A percentile compares a stretch with the other conserved stretches of the same genome.
Evolutionary conservation across 1,139 yeast genomes (phyloP).

Genomic region (Torulaspora pretoriensis): DNA sequence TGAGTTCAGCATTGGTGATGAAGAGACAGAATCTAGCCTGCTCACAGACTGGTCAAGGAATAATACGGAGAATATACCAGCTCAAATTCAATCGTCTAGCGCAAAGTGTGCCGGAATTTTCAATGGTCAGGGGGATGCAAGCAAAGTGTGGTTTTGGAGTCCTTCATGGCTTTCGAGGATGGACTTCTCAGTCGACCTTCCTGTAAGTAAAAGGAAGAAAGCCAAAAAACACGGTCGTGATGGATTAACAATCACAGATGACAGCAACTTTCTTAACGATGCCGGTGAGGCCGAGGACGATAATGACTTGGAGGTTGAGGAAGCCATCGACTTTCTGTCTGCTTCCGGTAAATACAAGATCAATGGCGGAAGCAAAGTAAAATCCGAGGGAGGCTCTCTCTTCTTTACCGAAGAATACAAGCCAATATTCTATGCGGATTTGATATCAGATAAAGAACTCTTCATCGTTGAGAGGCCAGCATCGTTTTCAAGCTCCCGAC

Average conservation of each 20-base stretch:
- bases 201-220: constrained; percentile 42
- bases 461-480: constrained; percentile 76
- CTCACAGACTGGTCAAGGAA: constrained; percentile 77
- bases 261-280: constrained; percentile 31
- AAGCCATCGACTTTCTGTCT: constrained; percentile 15
- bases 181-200: constrained; percentile 61
- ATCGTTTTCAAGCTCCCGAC: constrained; percentile 44
- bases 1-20: constrained; percentile 47
- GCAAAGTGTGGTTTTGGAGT: constrained; percentile 79
- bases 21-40: constrained; percentile 33
- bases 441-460: constrained; percentile 54
- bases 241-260: constrained; percentile 50
- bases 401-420: constrained; percentile 77
- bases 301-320: constrained; percentile 34
- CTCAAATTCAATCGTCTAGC: constrained; percentile 51
- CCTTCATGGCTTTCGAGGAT: constrained; percentile 78
- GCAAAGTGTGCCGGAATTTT: constrained; percentile 78
- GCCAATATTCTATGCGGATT: constrained; percentile 62
- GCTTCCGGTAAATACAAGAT: constrained; percentile 22
- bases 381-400: constrained; percentile 45
- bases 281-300: constrained; percentile 37
- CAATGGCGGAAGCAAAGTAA: constrained; percentile 35
- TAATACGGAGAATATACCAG: constrained; percentile 73
- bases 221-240: constrained; percentile 59
- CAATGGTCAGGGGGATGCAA: constrained; percentile 37